phyloP scores from a whole-genome alignment of 108 stramenopile genomes.

The Tribonema minus region DNA sequence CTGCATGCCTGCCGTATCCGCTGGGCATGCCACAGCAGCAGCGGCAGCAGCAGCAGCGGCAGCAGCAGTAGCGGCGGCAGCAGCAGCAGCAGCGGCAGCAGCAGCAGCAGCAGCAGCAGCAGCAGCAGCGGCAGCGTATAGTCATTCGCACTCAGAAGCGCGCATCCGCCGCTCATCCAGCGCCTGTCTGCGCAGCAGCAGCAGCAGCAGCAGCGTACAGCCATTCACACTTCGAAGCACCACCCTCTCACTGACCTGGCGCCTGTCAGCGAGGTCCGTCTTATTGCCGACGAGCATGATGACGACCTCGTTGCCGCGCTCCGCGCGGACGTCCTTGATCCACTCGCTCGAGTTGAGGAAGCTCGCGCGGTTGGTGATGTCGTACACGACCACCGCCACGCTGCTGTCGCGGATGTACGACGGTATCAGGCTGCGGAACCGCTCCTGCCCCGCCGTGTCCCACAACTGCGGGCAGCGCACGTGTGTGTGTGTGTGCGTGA shows the following conservation, averaged over 20 bases:
- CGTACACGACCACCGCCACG: constrained; percentile 96
- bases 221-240: too few relatives aligned
- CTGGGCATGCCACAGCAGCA: too few relatives aligned
- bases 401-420: constrained; percentile 97
- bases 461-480: too few relatives aligned
- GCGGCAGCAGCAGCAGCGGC: too few relatives aligned
- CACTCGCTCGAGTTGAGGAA: constrained; percentile 96
- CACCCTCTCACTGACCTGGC: constrained; percentile 74
- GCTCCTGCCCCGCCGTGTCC: constrained; percentile 98
- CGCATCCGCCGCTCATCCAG: background rate
- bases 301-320: constrained; percentile 94
- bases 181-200: background rate
- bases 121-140: too few relatives aligned
- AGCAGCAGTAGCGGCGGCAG: too few relatives aligned
- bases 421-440: constrained; percentile 75
- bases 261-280: constrained; percentile 92
- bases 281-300: constrained; percentile 99
- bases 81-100: too few relatives aligned
- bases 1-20: too few relatives aligned
- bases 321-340: constrained; percentile 96
- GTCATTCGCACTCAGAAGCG: too few relatives aligned
- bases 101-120: too few relatives aligned
- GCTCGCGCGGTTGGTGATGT: constrained; percentile 78
- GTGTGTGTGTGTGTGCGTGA: too few relatives aligned
- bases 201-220: too few relatives aligned